Conservation (phyloP, 495 filamentous ascomycete genomes). For the Penicillium odoratum region DNA sequence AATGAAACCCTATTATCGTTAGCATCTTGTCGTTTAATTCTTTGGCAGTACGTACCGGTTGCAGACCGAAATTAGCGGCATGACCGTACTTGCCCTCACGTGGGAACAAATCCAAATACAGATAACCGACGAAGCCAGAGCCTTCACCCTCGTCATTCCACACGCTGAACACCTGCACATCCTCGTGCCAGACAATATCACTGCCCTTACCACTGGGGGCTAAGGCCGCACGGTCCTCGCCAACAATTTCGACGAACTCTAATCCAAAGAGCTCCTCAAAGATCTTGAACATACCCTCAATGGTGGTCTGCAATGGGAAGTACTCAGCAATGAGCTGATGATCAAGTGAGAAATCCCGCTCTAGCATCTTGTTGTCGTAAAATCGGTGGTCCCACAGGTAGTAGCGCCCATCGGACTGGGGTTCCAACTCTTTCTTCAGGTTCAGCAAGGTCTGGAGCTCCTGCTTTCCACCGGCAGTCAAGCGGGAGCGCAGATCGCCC, state of each 20-base stretch:
- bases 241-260: conserved; percentile 79
- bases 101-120: conserved; percentile 69
- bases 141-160: conserved; percentile 69
- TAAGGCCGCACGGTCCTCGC: conserved; percentile 56
- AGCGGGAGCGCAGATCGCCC: conserved; percentile 69
- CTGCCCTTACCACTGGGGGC: conserved; percentile 58
- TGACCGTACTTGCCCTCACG: conserved; percentile 68
- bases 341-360: conserved; percentile 86
- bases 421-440: conserved; percentile 75
- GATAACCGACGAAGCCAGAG: conserved; percentile 66
- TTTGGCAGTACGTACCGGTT: conserved; percentile 48
- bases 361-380: conserved; percentile 90
- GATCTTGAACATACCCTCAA: conserved; percentile 88
- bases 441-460: conserved; percentile 71
- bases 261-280: conserved; percentile 94
- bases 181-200: conserved; percentile 71
- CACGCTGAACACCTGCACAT: conserved; percentile 68
- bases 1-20: conserved; percentile 51
- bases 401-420: conserved; percentile 69
- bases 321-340: conserved; percentile 90
- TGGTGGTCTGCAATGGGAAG: conserved; percentile 83
- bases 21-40: not conserved
- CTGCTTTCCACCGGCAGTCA: conserved; percentile 73
- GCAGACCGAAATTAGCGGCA: conserved; percentile 77
- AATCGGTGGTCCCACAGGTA: conserved; percentile 89